Evolutionary conservation across 2,329 filamentous ascomycete species (phyloP).

Genomic region (Sclerotinia minor): DNA sequence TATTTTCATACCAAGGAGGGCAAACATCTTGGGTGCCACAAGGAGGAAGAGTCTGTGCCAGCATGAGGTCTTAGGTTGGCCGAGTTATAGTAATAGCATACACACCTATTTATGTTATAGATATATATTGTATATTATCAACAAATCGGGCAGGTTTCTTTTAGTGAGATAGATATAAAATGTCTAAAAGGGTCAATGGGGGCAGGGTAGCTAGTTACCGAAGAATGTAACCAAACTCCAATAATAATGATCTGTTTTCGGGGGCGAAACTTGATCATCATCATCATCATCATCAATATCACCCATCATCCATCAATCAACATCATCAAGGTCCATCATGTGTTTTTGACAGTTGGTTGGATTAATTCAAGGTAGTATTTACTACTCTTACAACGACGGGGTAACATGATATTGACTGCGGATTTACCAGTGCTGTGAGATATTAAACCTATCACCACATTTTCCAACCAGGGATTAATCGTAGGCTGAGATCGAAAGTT

Average conservation of each 20-base stretch:
- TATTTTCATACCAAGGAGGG: constrained; percentile 3
- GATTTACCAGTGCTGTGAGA: neutral
- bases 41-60: neutral
- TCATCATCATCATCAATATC: neutral
- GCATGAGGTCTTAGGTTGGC: neutral
- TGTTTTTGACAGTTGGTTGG: neutral
- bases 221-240: neutral
- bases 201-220: neutral
- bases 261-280: constrained; percentile 3
- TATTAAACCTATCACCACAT: neutral
- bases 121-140: neutral
- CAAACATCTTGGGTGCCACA: constrained; percentile 16
- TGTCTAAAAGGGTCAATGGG: neutral
- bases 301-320: neutral
- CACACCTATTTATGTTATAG: neutral
- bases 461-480: neutral
- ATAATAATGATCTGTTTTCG: neutral
- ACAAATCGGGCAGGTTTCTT: neutral
- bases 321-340: neutral
- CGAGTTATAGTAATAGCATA: neutral
- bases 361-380: neutral
- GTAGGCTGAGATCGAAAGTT: neutral
- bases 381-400: neutral
- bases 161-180: constrained; percentile 1
- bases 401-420: neutral